These are phyloP conservation scores for Kluyveromyces wickerhamii DNA, from an alignment of 805 yeast species.

Conservation along the genomic window DNA sequence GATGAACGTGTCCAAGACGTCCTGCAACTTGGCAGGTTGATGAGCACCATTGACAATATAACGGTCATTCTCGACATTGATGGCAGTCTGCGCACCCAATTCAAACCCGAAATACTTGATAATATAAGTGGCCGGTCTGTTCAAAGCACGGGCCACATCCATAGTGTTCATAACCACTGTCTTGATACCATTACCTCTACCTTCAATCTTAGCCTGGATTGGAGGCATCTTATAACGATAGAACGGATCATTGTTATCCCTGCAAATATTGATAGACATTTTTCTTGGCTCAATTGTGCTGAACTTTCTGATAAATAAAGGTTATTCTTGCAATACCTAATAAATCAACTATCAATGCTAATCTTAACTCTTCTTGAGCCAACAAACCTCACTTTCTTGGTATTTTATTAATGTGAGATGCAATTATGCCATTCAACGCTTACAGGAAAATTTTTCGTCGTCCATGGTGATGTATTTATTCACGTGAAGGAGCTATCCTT, in stretches of 20 bases:
- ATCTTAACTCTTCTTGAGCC: too few relatives aligned
- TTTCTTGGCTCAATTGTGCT: too few relatives aligned
- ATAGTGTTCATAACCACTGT: constrained; percentile 84
- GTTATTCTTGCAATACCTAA: too few relatives aligned
- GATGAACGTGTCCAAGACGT: constrained; percentile 89
- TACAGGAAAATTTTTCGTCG: constrained; percentile 1
- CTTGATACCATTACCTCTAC: constrained; percentile 98
- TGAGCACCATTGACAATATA: constrained; percentile 93
- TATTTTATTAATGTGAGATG: too few relatives aligned
- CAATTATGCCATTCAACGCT: too few relatives aligned
- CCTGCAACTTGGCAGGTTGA: constrained; percentile 85
- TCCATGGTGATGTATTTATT: background rate
- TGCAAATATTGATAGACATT: constrained; percentile 94
- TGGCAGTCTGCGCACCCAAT: constrained; percentile 91
- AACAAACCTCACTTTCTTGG: too few relatives aligned
- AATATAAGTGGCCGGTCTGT: constrained; percentile 86
- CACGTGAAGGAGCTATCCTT: too few relatives aligned
- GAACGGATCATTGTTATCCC: constrained; percentile 96
- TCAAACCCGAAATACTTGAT: constrained; percentile 94
- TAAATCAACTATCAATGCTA: too few relatives aligned
- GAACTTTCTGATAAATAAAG: too few relatives aligned
- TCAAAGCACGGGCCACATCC: constrained; percentile 91
- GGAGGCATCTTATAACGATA: constrained; percentile 99
- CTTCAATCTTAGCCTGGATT: constrained; percentile 93
- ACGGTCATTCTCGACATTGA: constrained; percentile 73